Base-by-base conservation (phyloP, 2,329 filamentous ascomycete genomes). In the Samsoniella hepiali region DNA sequence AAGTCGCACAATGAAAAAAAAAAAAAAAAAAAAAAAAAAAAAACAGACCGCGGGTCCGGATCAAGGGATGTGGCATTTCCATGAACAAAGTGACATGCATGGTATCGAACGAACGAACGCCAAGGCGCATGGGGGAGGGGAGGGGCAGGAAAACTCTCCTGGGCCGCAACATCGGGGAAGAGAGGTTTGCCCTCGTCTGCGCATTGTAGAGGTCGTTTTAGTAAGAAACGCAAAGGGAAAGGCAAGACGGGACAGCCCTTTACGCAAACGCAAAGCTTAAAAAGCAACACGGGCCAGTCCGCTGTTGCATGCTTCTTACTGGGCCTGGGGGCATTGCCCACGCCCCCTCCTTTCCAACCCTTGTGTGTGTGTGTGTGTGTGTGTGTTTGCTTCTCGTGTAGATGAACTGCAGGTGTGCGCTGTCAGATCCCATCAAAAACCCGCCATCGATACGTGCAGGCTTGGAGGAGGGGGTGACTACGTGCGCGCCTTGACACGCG, bases 351-450 rank as follows among this genome's bases (percentile, higher is more conserved):
- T 32, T 42, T 17, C 38, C 38, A 42, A 42, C 13, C 47, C 47
- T 27, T 50, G 22, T 22, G 22, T 22, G 22, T 22, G 22, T 22
- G 22, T 22, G 22, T 22, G 22, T 22, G 22, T 22, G 22, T 50
- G 47, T 27, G 47, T 32, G 29, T 13, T 15, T 17, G 17, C n/a
- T 45, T n/a, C 22, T 45, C n/a, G 15, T 45, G 15, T 29, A 17
- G n/a, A 55, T 40, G 40, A 55, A 27, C 38, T 44, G 38, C 38
- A 57, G 44, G 29, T 44, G 40, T 57, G 54, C 54, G 54, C 54
- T 45, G 54, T 57, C 54, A 57, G 54, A 57, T 55, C 34, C 22
- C 22, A 22, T 22, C 22, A 22, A 22, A 22, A 22, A 22, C 22
- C 22, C 22, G 22, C 22, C 22, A 22, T 22, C 22, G 22, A 22